phyloP scores from a whole-genome alignment of 805 yeast genomes.

The Candida sanyiensis region DNA sequence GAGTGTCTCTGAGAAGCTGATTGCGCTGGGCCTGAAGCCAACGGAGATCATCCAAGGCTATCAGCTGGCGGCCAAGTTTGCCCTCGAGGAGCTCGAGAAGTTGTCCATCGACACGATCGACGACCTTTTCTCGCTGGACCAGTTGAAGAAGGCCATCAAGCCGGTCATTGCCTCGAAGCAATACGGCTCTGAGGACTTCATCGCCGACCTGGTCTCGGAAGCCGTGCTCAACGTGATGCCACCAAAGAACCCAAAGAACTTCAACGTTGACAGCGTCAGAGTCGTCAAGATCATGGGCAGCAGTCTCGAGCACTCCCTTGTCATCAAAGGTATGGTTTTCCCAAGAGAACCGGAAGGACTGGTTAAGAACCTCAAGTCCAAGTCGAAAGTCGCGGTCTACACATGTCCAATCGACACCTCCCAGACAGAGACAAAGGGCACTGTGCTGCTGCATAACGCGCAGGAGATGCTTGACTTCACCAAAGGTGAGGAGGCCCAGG shows the following conservation, averaged over 20 bases:
- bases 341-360: slow-evolving; percentile 96
- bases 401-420: slow-evolving; percentile 94
- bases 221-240: slow-evolving; percentile 80
- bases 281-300: slow-evolving; percentile 97
- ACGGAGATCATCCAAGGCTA: slow-evolving; percentile 92
- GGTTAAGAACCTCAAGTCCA: slow-evolving; percentile 53
- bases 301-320: slow-evolving; percentile 64
- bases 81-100: slow-evolving; percentile 60
- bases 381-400: slow-evolving; percentile 84
- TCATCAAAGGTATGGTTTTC: slow-evolving; percentile 96
- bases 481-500: slow-evolving; percentile 92
- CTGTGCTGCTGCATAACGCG: slow-evolving; percentile 92
- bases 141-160: slow-evolving; percentile 65
- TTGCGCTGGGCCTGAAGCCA: slow-evolving; percentile 81
- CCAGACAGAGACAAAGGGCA: slow-evolving; percentile 97
- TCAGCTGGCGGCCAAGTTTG: slow-evolving; percentile 76
- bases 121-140: slow-evolving; percentile 46
- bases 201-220: slow-evolving; percentile 74
- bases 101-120: slow-evolving; percentile 57
- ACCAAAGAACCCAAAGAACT: slow-evolving; percentile 50
- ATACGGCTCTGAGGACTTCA: slow-evolving; percentile 76
- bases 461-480: slow-evolving; percentile 94
- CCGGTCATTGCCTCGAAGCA: slow-evolving; percentile 93
- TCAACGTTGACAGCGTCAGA: slow-evolving; percentile 90
- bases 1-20: slow-evolving; percentile 77